Evolutionary conservation across 176 grass and related monocot species (phyloP), one percentile per base, ranked within the genome.

Genomic region (Triticum turgidum): DNA sequence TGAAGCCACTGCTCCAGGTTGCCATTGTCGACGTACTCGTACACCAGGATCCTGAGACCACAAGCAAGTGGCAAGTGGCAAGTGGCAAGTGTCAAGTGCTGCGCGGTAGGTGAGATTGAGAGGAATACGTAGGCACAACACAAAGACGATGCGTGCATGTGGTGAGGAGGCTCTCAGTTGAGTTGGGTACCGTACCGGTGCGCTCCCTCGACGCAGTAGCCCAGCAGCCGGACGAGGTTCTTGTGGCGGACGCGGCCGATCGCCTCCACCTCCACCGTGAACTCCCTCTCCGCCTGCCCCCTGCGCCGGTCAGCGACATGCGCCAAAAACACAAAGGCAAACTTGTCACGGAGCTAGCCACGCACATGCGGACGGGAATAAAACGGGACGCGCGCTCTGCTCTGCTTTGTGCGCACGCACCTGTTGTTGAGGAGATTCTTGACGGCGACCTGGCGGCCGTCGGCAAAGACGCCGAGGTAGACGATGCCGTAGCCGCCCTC

Each of bases 401-500:
- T 17, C 49, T 52, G 49, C 49, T 52, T 14, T 52, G 14, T 52
- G 17, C 4, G 45, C 42, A 52, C 56, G 56, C 18, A 92, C 92
- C 91, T 92, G 89, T 98, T 94, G 83, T 98, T 98, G 76, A 98
- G 82, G 79, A 98, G 88, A 59, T 96, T 98, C 87, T 98, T 98
- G 47, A 98, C 93, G 62, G 96, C 96, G 30, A 98, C 90, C 12
- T 91, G 86, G 79, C 58, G 76, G 2, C 88, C 87, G 75, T 96
- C 93, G 77, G 88, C 64, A 66, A 98, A 75, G 47, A 92, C 61
- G 61, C 93, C 96, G 69, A 84, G 84, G 90, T 98, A 98, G 8
- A 98, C 96, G 86, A 96, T 94, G 65, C 96, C 93, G 70, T 98
- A 98, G 12, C 96, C 96, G 35, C 96, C 96, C 71, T 98, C 96